Evolutionary conservation across 768 basidiomycete species (phyloP), one percentile per base, ranked within the genome.

Genomic region (Boletus huronensis): DNA sequence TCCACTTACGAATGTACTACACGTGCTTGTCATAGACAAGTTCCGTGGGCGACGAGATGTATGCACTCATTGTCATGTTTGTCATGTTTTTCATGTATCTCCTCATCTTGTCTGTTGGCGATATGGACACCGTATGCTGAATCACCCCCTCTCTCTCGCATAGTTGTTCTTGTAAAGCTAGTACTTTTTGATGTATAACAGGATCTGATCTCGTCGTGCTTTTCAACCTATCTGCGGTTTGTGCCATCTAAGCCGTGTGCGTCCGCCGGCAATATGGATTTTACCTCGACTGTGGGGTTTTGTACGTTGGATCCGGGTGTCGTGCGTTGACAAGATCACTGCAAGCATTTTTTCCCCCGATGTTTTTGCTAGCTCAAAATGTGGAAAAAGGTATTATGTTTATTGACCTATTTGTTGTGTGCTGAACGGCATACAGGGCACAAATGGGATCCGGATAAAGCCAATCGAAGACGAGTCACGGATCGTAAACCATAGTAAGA

Each of bases 121-220:
- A 34, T 49, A 19, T 47, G 49, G 28, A 2, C 7, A 8, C n/a
- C 35, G 35, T 54, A 46, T 53, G 53, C 19, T n/a, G 36, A 47
- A 49, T 17, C 9, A 48, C 26, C 34, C 4, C 28, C 25, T 23
- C 31, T 56, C 31, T 43, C 38, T 53, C 28, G 32, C 19, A 36
- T 48, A 19, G 25, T 6, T 21, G 23, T 32, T 29, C 17, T 45
- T 31, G 59, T 57, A 45, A 31, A 6, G 13, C 32, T 28, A 13
- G 28, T 46, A 16, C n/a, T 14, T 39, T 16, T 32, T 43, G 31
- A 3, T 61, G 53, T 60, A 60, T 25, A 52, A 6, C 17, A 47
- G 25, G n/a, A 23, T 11, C 14, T 5, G 17, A 16, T 31, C 13
- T 32, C 6, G 21, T 50, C 19, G 16, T 39, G 31, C 39, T 50